Base-by-base conservation (phyloP, 2,329 filamentous ascomycete genomes). In the Teratosphaeria pseudoeucalypti region DNA sequence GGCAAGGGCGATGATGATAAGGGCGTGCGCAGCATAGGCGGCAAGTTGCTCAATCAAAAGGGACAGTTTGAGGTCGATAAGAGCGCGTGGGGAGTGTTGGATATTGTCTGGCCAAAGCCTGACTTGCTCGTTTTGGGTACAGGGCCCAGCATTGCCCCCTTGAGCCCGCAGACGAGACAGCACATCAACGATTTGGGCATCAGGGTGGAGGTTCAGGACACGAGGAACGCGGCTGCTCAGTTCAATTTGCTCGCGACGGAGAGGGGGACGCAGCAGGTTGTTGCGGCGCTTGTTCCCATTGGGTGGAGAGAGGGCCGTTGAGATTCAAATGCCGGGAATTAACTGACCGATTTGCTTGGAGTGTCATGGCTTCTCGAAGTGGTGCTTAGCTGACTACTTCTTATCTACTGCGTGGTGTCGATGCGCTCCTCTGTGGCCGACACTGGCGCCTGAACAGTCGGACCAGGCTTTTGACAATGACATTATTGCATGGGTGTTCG, bases 171-270 rank as follows among this genome's bases (percentile, higher is more conserved):
- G 66, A 89, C 90, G 52, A 85, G 87, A 66, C 80, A 80, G 60
- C 80, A 85, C 66, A 84, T 99, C 59, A 87, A 86, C 62, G 81
- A 83, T 34, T 74, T 97, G 52, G 94, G 94, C 0, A 88, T 97
- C 66, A 81, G 90, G 60, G 80, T 97, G 5, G 94, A 99, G 70
- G 81, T 96, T 3, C 82, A 92, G 70, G 94, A 97, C 75, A 97
- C 94, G 34, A 81, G 90, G 63, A 97, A 97, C 75, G 94, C 94
- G 9, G 90, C 92, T 1, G 88, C 92, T 37, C 91, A 96, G 73
- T 99, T 94, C 74, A 99, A 99, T 71, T 73, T 99, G 68, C 77
- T 99, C 58, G 92, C 91, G n/a, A 97, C 91, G 19, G 94, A 99
- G 77, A 80, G 94, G 57, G 92, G 94, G 1, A 85, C 94, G 6